phyloP scores from a whole-genome alignment of 2,329 filamentous ascomycete genomes.

The Penicillium sp. region DNA sequence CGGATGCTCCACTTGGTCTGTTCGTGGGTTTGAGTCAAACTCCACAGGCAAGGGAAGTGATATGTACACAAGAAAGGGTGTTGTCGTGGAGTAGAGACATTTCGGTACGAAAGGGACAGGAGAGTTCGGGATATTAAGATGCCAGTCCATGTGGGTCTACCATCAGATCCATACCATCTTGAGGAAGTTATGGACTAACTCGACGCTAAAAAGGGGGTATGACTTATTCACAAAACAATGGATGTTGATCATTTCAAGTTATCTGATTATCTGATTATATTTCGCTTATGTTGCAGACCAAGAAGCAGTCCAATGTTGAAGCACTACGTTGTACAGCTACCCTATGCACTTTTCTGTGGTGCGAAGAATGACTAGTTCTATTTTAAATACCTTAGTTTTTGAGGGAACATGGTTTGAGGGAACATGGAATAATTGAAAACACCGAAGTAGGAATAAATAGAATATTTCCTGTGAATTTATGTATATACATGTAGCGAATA shows the following conservation, averaged over 20 bases:
- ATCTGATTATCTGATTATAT: background rate
- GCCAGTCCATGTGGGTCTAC: conserved; percentile 6
- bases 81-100: conserved; percentile 8
- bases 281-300: no score
- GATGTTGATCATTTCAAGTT: background rate
- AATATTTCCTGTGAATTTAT: background rate
- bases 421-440: no score
- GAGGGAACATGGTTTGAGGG: no score
- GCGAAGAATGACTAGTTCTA: no score
- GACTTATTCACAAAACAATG: background rate
- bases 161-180: background rate
- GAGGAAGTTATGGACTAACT: background rate
- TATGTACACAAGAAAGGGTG: background rate
- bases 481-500: conserved; percentile 5
- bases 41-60: background rate
- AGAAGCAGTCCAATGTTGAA: no score
- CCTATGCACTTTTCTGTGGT: no score
- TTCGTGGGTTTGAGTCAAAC: background rate
- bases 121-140: background rate
- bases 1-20: no score
- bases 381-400: no score
- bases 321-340: no score
- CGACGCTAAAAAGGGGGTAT: background rate
- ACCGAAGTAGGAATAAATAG: background rate
- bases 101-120: background rate